phyloP scores from a whole-genome alignment of 164 flowering plant genomes.

The Warburgia ugandensis region DNA sequence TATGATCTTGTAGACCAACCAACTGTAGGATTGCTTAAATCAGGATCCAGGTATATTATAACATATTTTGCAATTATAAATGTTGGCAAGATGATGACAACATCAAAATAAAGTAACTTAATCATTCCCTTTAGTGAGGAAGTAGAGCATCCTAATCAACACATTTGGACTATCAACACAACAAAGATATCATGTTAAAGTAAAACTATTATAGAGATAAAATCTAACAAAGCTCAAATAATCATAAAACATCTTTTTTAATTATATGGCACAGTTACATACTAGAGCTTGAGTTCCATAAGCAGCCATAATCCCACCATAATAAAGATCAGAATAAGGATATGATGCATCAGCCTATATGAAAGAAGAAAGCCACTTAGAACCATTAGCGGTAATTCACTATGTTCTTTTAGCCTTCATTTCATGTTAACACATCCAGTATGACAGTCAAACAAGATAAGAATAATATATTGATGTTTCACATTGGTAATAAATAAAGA shows the following conservation, averaged over 20 bases:
- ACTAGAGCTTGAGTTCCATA: constrained; percentile 82
- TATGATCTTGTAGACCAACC: constrained; percentile 82
- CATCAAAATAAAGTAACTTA: constrained; percentile 41
- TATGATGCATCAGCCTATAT: constrained; percentile 82
- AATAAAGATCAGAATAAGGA: constrained; percentile 71
- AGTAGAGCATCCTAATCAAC: no score
- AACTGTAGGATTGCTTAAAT: constrained; percentile 60
- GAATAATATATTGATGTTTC: no score
- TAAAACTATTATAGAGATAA: no score
- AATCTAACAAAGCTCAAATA: no score
- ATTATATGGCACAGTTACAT: constrained; percentile 12
- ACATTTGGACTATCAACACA: no score
- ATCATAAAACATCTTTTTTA: no score
- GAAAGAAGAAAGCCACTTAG: no score
- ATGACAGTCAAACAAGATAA: no score
- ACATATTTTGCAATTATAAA: constrained; percentile 99
- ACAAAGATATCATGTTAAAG: no score
- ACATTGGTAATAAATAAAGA: no score
- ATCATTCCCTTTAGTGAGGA: no score
- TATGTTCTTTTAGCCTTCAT: not conserved
- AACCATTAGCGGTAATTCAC: not conserved
- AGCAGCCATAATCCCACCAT: constrained; percentile 70
- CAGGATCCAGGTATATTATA: constrained; percentile 94
- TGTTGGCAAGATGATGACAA: constrained; percentile 91
- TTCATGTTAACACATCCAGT: not conserved